Percentiles rank a stretch among this genome's conserved stretches.
Conservation (phyloP, 306 rosid genomes). For the Vicia sativa region DNA sequence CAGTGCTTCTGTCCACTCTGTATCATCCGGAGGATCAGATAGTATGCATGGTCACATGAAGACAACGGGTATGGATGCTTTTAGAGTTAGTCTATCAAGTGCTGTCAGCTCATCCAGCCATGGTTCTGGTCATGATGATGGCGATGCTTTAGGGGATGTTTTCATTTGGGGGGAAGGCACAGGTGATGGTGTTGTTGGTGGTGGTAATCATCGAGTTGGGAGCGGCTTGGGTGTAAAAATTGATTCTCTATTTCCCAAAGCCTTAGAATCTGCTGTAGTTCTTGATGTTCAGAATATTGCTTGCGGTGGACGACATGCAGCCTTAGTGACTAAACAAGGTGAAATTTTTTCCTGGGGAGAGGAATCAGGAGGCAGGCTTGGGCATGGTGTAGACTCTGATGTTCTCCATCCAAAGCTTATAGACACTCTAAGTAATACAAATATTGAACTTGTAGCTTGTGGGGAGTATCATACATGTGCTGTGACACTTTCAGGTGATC, state of each 20-base stretch:
- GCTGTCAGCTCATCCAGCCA: constrained; percentile 99
- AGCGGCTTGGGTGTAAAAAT: constrained; percentile 62
- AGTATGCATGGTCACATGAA: constrained; percentile 90
- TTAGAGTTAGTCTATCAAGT: constrained; percentile 96
- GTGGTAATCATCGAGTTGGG: constrained; percentile 88
- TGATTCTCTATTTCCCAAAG: constrained; percentile 91
- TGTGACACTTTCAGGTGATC: constrained; percentile 95
- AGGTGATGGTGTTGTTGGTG: constrained; percentile 95
- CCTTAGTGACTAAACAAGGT: constrained; percentile 96
- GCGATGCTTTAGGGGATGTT: constrained; percentile 98
- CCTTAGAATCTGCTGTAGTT: constrained; percentile 93
- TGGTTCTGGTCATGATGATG: constrained; percentile 99
- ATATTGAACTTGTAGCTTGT: constrained; percentile 97
- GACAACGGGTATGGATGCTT: constrained; percentile 90
- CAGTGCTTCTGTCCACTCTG: constrained; percentile 86
- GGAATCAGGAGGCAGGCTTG: constrained; percentile 98
- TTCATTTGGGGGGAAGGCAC: constrained; percentile 97
- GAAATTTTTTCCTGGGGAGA: constrained; percentile 99
- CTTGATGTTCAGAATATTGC: constrained; percentile 96
- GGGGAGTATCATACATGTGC: constrained; percentile 99
- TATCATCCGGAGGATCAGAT: constrained; percentile 98
- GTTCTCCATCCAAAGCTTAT: constrained; percentile 91
- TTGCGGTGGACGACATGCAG: constrained; percentile 94
- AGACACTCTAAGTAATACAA: constrained; percentile 78
- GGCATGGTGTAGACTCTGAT: constrained; percentile 97